Evolutionary conservation across 73 alveolate genomes (phyloP), one percentile per base, ranked within the genome.

Genomic region (Symbiodinium pilosum): DNA sequence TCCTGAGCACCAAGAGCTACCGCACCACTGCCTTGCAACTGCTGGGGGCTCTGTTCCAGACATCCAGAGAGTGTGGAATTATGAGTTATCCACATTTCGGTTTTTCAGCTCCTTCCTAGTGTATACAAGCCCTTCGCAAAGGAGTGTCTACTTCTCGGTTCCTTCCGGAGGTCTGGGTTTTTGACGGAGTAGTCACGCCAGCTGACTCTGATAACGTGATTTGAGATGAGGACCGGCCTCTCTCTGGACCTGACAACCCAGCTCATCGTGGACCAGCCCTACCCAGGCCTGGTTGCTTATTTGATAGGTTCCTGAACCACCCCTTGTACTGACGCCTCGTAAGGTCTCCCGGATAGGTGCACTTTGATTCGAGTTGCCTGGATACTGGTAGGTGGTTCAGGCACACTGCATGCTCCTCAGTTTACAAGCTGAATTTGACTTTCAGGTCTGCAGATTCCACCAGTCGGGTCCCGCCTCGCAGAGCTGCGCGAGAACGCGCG

Each of bases 181-280:
- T 47, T 11, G 64, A 36, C 0, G 77, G 5, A 24, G 77, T 2
- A 64, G 6, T 4, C 0, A 3, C 24, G 71, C n/a, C n/a, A n/a
- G n/a, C n/a, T n/a, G n/a, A n/a, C n/a, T n/a, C n/a, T n/a, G n/a
- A n/a, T n/a, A n/a, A n/a, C n/a, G n/a, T n/a, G n/a, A n/a, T n/a
- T n/a, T n/a, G n/a, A n/a, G n/a, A 14, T 43, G 32, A 89, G 96
- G 96, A 30, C 84, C 3, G 96, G 96, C n/a, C 44, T 89, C 24
- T 2, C 3, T 11, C 41, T 89, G 73, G 96, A 28, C 40, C 96
- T 56, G 38, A 68, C 86, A 39, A 68, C 87, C 11, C 96, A 89
- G 30, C 26, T 77, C 77, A 43, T 89, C 87, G 86, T 56, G 51
- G 96, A 89, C 39, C 54, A 43, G 96, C 96, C 96, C 6, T 89